Evolutionary conservation across 768 basidiomycete species (phyloP), one percentile per base, ranked within the genome.

Genomic region (Leucocoprinus birnbaumii): DNA sequence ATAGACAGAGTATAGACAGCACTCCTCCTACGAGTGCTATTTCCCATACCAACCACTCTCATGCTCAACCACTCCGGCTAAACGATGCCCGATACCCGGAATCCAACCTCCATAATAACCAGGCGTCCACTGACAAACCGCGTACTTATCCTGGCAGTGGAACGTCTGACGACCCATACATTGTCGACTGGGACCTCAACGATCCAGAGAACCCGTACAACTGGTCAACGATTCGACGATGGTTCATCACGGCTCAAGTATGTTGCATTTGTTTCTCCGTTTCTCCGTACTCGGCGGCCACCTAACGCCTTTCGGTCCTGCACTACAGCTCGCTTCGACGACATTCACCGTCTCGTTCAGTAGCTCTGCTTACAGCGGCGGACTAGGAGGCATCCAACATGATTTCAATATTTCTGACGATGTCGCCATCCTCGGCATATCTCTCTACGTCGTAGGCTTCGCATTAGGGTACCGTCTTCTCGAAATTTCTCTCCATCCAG

Each of bases 361-460:
- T 49, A 83, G 82, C 53, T 82, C 80, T 61, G 72, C 76, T 18
- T 85, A 85, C 61, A 73, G 74, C 14, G 82, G 81, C 18, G 81
- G 83, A 5, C 65, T 83, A 7, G 59, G 68, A 31, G 66, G 66
- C 47, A 79, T 79, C 46, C 70, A 72, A 57, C 63, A 60, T 31
- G 79, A 81, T 40, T 68, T 85, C 34, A 67, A 73, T 42, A 72
- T 82, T 48, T 78, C 79, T 3, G 71, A 76, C 53, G 74, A 78
- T 53, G 68, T 83, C 53, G 79, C 82, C 2, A 80, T 82, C 41
- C 70, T 84, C 6, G 84, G 84, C 14, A 73, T 86, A 19, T 82
- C 84, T 3, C 66, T 85, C 14, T 86, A 84, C 62, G 82, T 87
- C 31, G 66, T 87, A 26, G 84, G 84, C 1, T 84, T 87, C 61